Evolutionary conservation across 352 stramenopile species (phyloP), one percentile per base, ranked within the genome.

Genomic region (Phytophthora nicotianae): DNA sequence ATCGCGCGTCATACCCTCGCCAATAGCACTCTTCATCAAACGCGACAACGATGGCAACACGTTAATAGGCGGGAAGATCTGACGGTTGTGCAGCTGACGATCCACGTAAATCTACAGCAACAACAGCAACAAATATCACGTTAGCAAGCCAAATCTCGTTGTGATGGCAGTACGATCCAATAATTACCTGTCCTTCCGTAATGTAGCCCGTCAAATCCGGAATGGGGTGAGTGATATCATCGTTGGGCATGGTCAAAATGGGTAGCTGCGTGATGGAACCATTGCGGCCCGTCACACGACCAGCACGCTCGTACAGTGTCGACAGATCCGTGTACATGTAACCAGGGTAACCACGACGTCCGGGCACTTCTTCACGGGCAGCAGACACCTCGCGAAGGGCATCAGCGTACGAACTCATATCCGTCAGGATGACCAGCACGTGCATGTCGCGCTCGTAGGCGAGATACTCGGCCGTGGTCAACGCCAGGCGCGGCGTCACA

Each of bases 301-400:
- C 97, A 51, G 97, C 97, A 70, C 97, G 91, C 84, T 99, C 97
- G 76, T 99, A 99, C 65, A 99, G 98, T 48, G 95, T 99, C 54
- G 95, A 98, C 75, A 99, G 82, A 98, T 99, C 97, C 68, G 97
- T 99, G 88, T 99, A 99, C 97, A 99, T 99, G 83, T 99, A 99
- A 75, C 97, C 97, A 26, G 97, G 97, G 86, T 99, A 99, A 79
- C 97, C 97, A 93, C 97, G 94, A 84, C 97, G 95, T 62, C 97
- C 97, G 43, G 97, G 97, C 57, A 98, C 94, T 91, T 98, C 94
- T 82, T 98, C 93, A 72, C 94, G 86, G 11, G 94, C 93, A 19
- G 94, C 94, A 41, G 91, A 98, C 41, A 98, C 93, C 72, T 99
- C 97, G 91, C 97, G 96, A 74, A 99, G 83, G 40, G 96, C 96